Conservation (phyloP, 306 rosid species). For the Vigna angularis region DNA sequence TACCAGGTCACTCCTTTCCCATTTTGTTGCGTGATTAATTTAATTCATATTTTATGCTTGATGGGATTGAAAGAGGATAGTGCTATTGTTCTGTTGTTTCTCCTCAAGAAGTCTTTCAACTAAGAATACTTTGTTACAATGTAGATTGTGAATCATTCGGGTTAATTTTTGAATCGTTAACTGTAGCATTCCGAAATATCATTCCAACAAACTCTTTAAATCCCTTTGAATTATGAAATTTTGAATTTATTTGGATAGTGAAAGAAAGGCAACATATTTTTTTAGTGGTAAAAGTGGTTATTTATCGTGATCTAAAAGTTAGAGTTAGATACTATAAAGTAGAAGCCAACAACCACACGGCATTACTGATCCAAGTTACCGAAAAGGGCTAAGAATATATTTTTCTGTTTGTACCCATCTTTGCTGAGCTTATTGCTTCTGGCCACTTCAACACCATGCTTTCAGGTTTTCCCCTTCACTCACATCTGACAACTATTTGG, state of each 20-base stretch:
- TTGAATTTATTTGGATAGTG: not conserved
- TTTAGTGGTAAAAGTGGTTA: not conserved
- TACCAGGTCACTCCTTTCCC: too few relatives aligned
- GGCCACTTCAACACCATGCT: constrained; percentile 5
- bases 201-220: not conserved
- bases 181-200: not conserved
- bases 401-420: not conserved
- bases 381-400: not conserved
- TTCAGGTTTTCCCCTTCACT: constrained; percentile 7
- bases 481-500: constrained; percentile 11
- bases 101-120: too few relatives aligned
- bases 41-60: too few relatives aligned
- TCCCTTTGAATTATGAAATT: not conserved
- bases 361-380: not conserved
- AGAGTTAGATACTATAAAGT: not conserved
- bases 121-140: not conserved
- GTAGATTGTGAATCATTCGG: not conserved
- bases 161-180: not conserved
- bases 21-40: too few relatives aligned
- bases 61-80: not conserved
- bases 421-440: not conserved
- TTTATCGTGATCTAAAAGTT: not conserved
- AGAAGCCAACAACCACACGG: not conserved
- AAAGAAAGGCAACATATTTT: not conserved
- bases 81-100: too few relatives aligned